Conservation (phyloP, 1,284 basidiomycete genomes). For the Ceratobasidium papillatum region DNA sequence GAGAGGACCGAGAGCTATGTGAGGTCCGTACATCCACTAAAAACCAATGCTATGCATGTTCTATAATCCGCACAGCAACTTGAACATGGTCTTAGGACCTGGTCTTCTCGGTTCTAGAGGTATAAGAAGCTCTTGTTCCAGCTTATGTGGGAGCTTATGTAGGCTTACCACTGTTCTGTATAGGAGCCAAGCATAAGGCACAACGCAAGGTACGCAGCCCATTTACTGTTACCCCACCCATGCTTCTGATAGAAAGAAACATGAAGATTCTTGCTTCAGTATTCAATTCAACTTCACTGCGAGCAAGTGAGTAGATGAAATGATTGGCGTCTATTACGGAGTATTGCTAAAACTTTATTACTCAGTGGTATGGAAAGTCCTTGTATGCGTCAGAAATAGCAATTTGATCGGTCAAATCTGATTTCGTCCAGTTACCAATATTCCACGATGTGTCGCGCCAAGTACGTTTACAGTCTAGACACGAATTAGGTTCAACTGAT, state of each 20-base stretch:
- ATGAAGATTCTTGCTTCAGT: slow-evolving; percentile 11
- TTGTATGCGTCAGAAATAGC: background rate
- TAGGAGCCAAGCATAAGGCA: slow-evolving; percentile 24
- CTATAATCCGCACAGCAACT: slow-evolving; percentile 2
- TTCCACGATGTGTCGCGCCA: slow-evolving; percentile 20
- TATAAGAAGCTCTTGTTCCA: background rate
- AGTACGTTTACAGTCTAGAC: background rate
- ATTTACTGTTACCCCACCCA: background rate
- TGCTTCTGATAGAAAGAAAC: background rate
- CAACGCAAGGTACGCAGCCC: slow-evolving; percentile 18
- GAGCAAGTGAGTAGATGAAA: slow-evolving; percentile 21
- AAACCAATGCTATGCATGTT: background rate
- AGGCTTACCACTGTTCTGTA: background rate
- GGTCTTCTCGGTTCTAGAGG: slow-evolving; percentile 31
- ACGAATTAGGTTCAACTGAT: background rate
- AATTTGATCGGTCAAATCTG: background rate
- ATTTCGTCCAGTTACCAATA: slow-evolving; percentile 18
- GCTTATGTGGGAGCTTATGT: background rate
- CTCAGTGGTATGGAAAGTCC: background rate
- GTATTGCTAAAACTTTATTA: background rate
- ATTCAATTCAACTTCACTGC: slow-evolving; percentile 26
- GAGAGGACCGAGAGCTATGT: slow-evolving; percentile 36
- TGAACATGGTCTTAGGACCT: slow-evolving; percentile 28
- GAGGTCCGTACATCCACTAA: background rate
- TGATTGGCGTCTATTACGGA: background rate